Base-by-base conservation (phyloP, 2,329 filamentous ascomycete genomes). In the Fonsecaea pedrosoi region DNA sequence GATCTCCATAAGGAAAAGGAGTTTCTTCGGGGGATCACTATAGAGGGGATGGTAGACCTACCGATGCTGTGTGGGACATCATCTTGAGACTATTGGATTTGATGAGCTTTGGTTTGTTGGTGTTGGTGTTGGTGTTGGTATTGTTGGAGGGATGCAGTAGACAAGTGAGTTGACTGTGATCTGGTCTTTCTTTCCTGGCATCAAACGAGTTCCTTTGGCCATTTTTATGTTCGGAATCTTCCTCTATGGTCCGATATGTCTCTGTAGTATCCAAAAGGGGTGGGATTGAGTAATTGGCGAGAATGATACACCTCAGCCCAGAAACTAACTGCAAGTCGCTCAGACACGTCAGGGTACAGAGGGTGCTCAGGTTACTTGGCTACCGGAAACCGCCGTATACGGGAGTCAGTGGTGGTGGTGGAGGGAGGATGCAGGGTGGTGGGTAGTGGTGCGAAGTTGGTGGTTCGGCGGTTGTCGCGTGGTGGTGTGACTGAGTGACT, bases 61-160 rank as follows among this genome's bases (percentile, higher is more conserved):
- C 62, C 15, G 65, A 50, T 55, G 65, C 62, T 64, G 65, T 68
- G 60, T 70, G 58, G 34, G 62, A 65, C 34, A 68, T 68, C 65
- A 69, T 69, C 42, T 54, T 66, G 32, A 55, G 21, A 25, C 25
- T 25, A 25, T 58, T 35, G 18, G 21, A 42, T 42, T 37, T 15
- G 34, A 37, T 58, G 15, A 42, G 38, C 13, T 42, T 54, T 25
- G n/a, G 35, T 37, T 55, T 35, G 30, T 25, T n/a, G 34, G 13
- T 55, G 53, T 18, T 55, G 34, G 13, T 55, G 53, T 18, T 55
- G 21, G 30, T 35, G 53, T n/a, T 35, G 53, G 30, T 55, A 9
- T 55, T 35, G 18, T 9, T 25, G 5, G 7, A 21, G 21, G 18
- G 57, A 13, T 61, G 45, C 53, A 18, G 32, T 48, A 12, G 37